Evolutionary conservation across 2,329 filamentous ascomycete genomes (phyloP), one percentile per base, ranked within the genome.

Genomic region (Atkinsonella hypoxylon): DNA sequence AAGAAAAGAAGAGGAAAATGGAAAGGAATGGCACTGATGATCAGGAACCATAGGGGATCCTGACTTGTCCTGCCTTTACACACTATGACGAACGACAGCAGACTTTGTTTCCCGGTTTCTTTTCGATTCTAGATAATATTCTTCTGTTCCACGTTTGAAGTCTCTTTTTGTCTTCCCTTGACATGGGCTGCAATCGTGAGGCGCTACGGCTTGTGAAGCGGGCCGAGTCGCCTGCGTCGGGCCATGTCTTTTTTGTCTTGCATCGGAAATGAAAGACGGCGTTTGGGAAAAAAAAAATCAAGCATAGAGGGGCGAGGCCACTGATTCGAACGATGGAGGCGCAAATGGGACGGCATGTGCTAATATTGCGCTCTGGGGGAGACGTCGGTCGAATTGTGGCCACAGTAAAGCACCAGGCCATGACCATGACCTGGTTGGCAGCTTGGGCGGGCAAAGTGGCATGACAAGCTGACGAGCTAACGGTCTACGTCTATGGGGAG

Each of bases 191-290:
- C 34, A 50, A 47, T 44, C 46, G n/a, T 43, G 34, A 36, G n/a
- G 44, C 18, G 34, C 34, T 36, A 45, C 44, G 15, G 43, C 20
- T 7, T 42, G 40, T 26, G 18, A 18, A 26, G 17, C 20, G 49
- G 49, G 26, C 49, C 36, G 31, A 30, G 34, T 31, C 17, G 44
- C 17, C 13, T 15, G 13, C 7, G 22, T 42, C 26, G 2, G 2
- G 34, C 43, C 31, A 10, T 39, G 44, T 47, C 44, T 44, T 49
- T 49, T 39, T 48, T 26, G 44, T 48, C 45, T 20, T 51, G 34
- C 34, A 39, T 49, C 48, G 51, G 49, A 56, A 54, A 55, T 40
- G 45, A 52, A 42, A 45, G 52, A 53, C 22, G 49, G 55, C 43
- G 49, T 50, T 51, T 10, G 8, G 47, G 51, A 45, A 30, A 8